Conservation (phyloP, 2,329 filamentous ascomycete species). For the Cyphellophora attinorum region DNA sequence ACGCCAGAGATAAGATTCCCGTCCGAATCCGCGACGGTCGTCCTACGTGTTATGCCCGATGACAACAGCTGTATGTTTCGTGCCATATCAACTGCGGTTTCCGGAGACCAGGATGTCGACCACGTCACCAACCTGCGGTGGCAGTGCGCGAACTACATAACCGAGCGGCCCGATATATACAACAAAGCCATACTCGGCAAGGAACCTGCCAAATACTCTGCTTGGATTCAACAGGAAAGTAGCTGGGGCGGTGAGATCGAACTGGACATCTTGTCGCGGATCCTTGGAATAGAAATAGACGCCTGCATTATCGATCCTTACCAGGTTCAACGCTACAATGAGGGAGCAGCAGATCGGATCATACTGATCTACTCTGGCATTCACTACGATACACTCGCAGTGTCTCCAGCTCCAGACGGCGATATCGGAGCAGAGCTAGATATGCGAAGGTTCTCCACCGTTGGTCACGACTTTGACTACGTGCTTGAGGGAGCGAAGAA, state of each 20-base stretch:
- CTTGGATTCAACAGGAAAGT: conserved; percentile 68
- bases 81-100: conserved; percentile 72
- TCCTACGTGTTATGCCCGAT: conserved; percentile 90
- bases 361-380: conserved; percentile 77
- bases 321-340: conserved; percentile 67
- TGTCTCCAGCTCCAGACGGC: conserved; percentile 62
- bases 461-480: conserved; percentile 41
- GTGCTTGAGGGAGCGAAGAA: conserved; percentile 51
- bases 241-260: conserved; percentile 92
- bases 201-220: conserved; percentile 63
- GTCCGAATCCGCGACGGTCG: conserved; percentile 46
- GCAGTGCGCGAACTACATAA: conserved; percentile 70
- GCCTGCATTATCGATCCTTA: conserved; percentile 69
- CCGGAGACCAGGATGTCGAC: conserved; percentile 48
- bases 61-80: conserved; percentile 94
- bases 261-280: conserved; percentile 70
- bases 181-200: conserved; percentile 62
- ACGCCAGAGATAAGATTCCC: conserved; percentile 53
- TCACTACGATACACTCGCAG: conserved; percentile 83
- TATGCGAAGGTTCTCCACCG: conserved; percentile 58
- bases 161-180: conserved; percentile 58
- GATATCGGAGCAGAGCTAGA: conserved; percentile 75
- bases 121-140: conserved; percentile 64
- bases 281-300: conserved; percentile 78
- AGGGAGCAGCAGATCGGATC: conserved; percentile 58